A percentile compares a stretch with the other conserved stretches of the same genome.
Evolutionary conservation across 352 stramenopile genomes (phyloP).

Genomic region (Phytophthora cryptogea): DNA sequence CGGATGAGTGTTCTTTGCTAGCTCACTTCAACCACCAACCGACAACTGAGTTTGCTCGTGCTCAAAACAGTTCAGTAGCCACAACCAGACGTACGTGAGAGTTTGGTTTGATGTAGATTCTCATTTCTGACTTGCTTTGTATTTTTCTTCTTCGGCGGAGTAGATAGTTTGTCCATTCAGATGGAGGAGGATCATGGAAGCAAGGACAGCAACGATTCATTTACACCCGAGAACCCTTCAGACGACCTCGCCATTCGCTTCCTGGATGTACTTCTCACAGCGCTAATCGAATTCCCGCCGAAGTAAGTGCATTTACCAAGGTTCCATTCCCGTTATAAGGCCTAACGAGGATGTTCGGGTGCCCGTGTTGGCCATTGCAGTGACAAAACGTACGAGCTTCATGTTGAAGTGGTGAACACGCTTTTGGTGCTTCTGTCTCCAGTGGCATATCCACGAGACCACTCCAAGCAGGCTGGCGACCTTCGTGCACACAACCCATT

Average conservation of each 20-base stretch:
- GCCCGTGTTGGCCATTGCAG: slow-evolving; percentile 3
- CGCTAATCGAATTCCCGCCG: slow-evolving; percentile 60
- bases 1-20: slow-evolving; percentile 64
- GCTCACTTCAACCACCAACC: slow-evolving; percentile 62
- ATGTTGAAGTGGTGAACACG: slow-evolving; percentile 78
- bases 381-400: slow-evolving; percentile 64
- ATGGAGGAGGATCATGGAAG: slow-evolving; percentile 23
- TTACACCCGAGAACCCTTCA: slow-evolving; percentile 25
- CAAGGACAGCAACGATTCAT: slow-evolving; percentile 13
- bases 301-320: slow-evolving; percentile 45
- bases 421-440: slow-evolving; percentile 73
- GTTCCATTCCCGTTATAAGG: slow-evolving; percentile 2
- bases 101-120: neutral
- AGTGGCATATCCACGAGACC: slow-evolving; percentile 63
- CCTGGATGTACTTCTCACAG: slow-evolving; percentile 62
- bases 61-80: neutral
- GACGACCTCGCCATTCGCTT: slow-evolving; percentile 72
- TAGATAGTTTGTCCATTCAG: slow-evolving; percentile 37
- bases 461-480: slow-evolving; percentile 49
- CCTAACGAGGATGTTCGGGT: neutral
- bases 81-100: slow-evolving; percentile 21
- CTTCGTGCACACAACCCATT: slow-evolving; percentile 65
- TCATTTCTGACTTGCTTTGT: slow-evolving; percentile 1
- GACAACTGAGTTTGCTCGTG: slow-evolving; percentile 9
- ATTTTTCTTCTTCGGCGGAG: slow-evolving; percentile 1